A percentile compares a stretch with the other conserved stretches of the same genome.
These are phyloP conservation scores for Bathelium albidoporum DNA, from an alignment of 495 filamentous ascomycete genomes.

Conservation along the genomic window DNA sequence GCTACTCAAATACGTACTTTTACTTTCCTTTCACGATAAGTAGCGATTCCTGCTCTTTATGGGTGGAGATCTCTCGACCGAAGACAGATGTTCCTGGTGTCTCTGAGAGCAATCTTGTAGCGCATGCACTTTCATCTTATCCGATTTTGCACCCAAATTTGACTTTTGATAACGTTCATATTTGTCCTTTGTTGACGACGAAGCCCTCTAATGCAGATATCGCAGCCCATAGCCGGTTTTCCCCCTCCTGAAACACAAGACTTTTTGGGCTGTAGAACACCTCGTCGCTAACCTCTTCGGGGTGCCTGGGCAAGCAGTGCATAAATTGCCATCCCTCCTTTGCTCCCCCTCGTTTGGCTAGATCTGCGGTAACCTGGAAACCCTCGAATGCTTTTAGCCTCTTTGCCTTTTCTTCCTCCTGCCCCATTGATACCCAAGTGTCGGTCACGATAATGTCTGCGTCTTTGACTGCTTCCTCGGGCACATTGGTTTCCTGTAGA, in stretches of 20 bases:
- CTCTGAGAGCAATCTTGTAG: too few species aligned
- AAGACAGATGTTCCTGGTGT: too few species aligned
- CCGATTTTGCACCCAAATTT: too few species aligned
- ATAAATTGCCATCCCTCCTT: constrained; percentile 93
- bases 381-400: constrained; percentile 72
- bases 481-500: constrained; percentile 61
- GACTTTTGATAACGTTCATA: constrained; percentile 18
- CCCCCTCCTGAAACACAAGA: constrained; percentile 85
- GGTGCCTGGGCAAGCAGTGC: constrained; percentile 94
- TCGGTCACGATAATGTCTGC: constrained; percentile 91
- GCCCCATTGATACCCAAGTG: constrained; percentile 96
- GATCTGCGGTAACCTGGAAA: constrained; percentile 76
- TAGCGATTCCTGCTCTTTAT: too few species aligned
- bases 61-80: too few species aligned
- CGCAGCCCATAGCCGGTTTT: constrained; percentile 87
- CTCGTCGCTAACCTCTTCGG: constrained; percentile 86
- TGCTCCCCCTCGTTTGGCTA: constrained; percentile 76
- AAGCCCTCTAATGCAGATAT: constrained; percentile 77
- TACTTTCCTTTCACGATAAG: too few species aligned
- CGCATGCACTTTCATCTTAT: too few species aligned
- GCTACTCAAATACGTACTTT: too few species aligned
- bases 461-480: constrained; percentile 78
- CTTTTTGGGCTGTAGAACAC: constrained; percentile 79
- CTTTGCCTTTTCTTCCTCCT: constrained; percentile 71
- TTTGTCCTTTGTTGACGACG: constrained; percentile 79